Evolutionary conservation across 192 early-diverging fungal genomes (phyloP).

Genomic region (Mortierella hygrophila): DNA sequence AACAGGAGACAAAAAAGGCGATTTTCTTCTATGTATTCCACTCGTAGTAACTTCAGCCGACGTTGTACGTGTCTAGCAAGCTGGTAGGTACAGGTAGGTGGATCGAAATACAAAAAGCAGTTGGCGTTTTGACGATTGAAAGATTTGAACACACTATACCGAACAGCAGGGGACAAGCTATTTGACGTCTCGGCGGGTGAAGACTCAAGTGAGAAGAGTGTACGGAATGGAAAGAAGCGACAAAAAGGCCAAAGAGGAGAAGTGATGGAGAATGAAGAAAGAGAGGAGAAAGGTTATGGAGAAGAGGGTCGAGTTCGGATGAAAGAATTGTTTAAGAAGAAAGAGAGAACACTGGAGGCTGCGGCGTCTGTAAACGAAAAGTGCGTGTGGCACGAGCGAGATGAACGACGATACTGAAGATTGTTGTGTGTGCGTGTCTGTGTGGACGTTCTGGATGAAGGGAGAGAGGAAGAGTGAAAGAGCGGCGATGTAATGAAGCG

Average conservation of each 20-base stretch:
- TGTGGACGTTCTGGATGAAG: not conserved
- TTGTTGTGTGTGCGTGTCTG: too few species aligned
- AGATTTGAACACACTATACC: not conserved
- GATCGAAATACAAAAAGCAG: not conserved
- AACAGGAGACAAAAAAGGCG: conserved; percentile 8
- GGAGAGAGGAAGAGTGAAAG: not conserved
- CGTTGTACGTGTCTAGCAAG: not conserved
- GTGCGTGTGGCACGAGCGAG: not conserved
- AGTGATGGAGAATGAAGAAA: not conserved
- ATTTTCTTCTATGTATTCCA: not conserved
- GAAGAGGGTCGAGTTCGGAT: not conserved
- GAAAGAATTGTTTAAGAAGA: not conserved
- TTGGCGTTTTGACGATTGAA: conserved; percentile 3
- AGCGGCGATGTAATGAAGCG: not conserved
- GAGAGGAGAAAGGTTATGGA: conserved; percentile 4
- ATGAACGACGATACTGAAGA: not conserved
- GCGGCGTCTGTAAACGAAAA: not conserved
- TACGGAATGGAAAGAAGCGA: not conserved
- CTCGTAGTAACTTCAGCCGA: not conserved
- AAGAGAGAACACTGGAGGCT: not conserved
- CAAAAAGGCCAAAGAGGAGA: not conserved
- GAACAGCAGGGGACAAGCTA: not conserved
- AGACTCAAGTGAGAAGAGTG: not conserved
- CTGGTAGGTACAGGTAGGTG: not conserved
- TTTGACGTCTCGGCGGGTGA: not conserved